Conservation (phyloP, 176 grass and related monocot species). For the Aegilops longissima region DNA sequence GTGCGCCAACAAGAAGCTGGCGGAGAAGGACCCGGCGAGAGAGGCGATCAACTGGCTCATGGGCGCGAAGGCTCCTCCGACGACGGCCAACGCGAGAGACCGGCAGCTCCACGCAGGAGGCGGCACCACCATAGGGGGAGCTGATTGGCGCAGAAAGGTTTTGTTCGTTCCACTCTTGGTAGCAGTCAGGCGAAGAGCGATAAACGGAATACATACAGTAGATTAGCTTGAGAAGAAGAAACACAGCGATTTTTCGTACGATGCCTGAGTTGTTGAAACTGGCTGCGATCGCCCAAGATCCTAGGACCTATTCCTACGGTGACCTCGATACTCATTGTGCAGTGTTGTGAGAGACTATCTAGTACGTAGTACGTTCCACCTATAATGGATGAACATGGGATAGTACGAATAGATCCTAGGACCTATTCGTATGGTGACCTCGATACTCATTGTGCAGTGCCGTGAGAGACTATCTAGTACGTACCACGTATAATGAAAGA, state of each 20-base stretch:
- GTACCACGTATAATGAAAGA: not conserved
- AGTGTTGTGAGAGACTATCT: not conserved
- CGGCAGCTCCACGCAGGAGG: constrained; percentile 44
- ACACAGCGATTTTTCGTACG: constrained; percentile 8
- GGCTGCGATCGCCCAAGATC: not conserved
- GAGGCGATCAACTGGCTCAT: constrained; percentile 83
- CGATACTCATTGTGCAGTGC: not conserved
- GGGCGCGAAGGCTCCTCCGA: constrained; percentile 26
- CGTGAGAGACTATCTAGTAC: not conserved
- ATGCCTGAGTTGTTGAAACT: not conserved
- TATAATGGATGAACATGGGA: no score
- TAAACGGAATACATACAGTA: not conserved
- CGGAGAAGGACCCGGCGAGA: constrained; percentile 76
- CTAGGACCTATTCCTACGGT: not conserved
- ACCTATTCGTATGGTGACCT: not conserved
- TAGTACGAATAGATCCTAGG: not conserved
- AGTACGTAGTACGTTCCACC: not conserved
- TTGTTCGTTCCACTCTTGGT: not conserved
- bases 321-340: not conserved
- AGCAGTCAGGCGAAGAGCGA: not conserved
- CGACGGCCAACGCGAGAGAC: not conserved
- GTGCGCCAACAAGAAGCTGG: constrained; percentile 81
- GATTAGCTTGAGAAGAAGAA: constrained; percentile 1
- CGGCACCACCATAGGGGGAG: constrained; percentile 57
- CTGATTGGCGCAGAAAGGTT: constrained; percentile 1